A percentile compares a stretch with the other conserved stretches of the same genome.
Evolutionary conservation across 2,329 filamentous ascomycete species (phyloP).

Genomic region (Onygena corvina): DNA sequence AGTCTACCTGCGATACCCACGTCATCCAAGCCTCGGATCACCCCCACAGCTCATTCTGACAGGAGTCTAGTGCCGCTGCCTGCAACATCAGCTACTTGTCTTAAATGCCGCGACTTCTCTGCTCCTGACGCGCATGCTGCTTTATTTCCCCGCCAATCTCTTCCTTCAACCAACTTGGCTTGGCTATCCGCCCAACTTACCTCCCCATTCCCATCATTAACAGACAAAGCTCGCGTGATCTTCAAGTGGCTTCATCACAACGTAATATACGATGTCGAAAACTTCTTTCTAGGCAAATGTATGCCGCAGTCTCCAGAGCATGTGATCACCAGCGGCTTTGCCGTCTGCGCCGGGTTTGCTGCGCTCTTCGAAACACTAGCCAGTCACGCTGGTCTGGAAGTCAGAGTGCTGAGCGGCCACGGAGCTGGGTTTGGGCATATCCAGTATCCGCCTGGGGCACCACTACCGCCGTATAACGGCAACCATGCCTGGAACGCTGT

Average conservation of each 20-base stretch:
- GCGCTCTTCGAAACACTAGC: constrained; percentile 69
- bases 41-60: constrained; percentile 1
- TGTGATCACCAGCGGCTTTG: constrained; percentile 63
- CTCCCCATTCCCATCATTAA: constrained; percentile 62
- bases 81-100: constrained; percentile 39
- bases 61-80: background rate
- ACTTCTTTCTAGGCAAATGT: constrained; percentile 64
- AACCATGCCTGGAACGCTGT: constrained; percentile 92
- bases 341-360: constrained; percentile 88
- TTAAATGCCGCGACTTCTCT: constrained; percentile 80
- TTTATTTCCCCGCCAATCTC: constrained; percentile 57
- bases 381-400: constrained; percentile 64
- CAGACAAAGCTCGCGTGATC: constrained; percentile 84
- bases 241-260: constrained; percentile 97
- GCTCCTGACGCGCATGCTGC: constrained; percentile 65
- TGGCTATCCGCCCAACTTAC: constrained; percentile 71
- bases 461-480: constrained; percentile 51
- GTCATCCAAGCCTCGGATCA: constrained; percentile 33
- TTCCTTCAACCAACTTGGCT: constrained; percentile 56
- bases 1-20: constrained; percentile 33
- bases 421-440: constrained; percentile 75
- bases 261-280: constrained; percentile 66
- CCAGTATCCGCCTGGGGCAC: constrained; percentile 50
- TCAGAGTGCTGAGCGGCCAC: constrained; percentile 60
- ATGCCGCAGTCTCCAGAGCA: constrained; percentile 56